Evolutionary conservation across 2,329 filamentous ascomycete species (phyloP).

Genomic region (Colletotrichum sp.): DNA sequence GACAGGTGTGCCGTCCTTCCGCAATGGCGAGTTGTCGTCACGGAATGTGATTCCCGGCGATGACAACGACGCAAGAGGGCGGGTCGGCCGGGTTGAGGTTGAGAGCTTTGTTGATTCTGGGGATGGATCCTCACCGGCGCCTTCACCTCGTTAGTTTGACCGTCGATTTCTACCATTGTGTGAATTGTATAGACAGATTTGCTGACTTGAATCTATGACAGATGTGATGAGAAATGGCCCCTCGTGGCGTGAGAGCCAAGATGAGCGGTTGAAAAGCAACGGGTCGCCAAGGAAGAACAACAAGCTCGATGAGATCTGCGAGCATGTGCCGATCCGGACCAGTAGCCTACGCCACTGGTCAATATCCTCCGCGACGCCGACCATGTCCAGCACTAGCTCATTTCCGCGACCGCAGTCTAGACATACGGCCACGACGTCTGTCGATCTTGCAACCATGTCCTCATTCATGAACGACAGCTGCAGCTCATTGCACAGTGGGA

Average conservation of each 20-base stretch:
- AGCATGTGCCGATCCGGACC: constrained; percentile 38
- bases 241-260: constrained; percentile 11
- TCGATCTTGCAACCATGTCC: constrained; percentile 37
- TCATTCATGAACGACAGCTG: constrained; percentile 15
- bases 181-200: accelerated
- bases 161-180: constrained; percentile 7
- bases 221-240: constrained; percentile 20
- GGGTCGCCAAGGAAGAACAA: constrained; percentile 26
- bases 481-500: constrained; percentile 16
- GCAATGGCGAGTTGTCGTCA: neutral
- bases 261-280: constrained; percentile 26
- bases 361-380: constrained; percentile 45
- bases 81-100: constrained; percentile 19
- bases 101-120: constrained; percentile 16
- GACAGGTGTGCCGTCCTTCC: neutral
- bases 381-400: constrained; percentile 43
- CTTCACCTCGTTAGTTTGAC: constrained; percentile 30
- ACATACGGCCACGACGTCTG: constrained; percentile 49
- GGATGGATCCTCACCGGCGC: constrained; percentile 16
- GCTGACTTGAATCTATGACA: neutral
- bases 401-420: constrained; percentile 44
- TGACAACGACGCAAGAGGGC: neutral
- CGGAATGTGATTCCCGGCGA: neutral
- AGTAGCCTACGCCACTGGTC: constrained; percentile 46
- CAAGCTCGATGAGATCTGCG: constrained; percentile 38